A percentile compares a stretch with the other conserved stretches of the same genome.
These are phyloP conservation scores for Microcos paniculata DNA, from an alignment of 345 rosid species.

Conservation along the genomic window DNA sequence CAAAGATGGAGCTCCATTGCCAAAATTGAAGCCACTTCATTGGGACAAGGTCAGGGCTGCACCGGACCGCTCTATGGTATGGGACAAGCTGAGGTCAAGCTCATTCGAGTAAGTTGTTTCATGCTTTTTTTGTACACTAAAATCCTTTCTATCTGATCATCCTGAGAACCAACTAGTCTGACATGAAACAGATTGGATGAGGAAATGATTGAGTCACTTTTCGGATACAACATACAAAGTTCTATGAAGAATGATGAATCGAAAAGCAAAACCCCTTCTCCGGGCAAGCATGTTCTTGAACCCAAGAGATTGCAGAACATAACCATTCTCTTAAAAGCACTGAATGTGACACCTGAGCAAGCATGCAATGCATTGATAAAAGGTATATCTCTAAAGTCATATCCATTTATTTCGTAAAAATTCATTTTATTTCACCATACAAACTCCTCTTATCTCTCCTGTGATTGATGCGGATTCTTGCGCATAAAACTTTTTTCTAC, in stretches of 20 bases:
- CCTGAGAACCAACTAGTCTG: not conserved
- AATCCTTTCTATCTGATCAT: not conserved
- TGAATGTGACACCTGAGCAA: slow-evolving; percentile 75
- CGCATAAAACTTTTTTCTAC: not conserved
- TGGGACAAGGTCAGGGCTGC: slow-evolving; percentile 99
- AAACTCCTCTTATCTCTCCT: no score
- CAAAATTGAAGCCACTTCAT: slow-evolving; percentile 95
- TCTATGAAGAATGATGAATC: slow-evolving; percentile 62
- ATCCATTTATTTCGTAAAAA: not conserved
- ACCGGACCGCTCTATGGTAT: slow-evolving; percentile 81
- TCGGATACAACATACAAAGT: slow-evolving; percentile 70
- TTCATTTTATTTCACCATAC: no score
- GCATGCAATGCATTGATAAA: slow-evolving; percentile 65
- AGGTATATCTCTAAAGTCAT: slow-evolving; percentile 45
- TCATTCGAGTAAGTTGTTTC: slow-evolving; percentile 81
- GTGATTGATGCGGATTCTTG: not conserved
- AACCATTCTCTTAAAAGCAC: slow-evolving; percentile 85
- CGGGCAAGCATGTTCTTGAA: slow-evolving; percentile 86
- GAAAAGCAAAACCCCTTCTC: slow-evolving; percentile 87
- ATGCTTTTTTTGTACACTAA: not conserved
- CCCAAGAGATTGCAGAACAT: slow-evolving; percentile 91
- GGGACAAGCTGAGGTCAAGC: slow-evolving; percentile 92
- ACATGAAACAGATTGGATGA: slow-evolving; percentile 69
- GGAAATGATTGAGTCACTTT: slow-evolving; percentile 97
- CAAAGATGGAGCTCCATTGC: slow-evolving; percentile 73